phyloP scores from a whole-genome alignment of 441 rosid species.

The Oxalis stricta region DNA sequence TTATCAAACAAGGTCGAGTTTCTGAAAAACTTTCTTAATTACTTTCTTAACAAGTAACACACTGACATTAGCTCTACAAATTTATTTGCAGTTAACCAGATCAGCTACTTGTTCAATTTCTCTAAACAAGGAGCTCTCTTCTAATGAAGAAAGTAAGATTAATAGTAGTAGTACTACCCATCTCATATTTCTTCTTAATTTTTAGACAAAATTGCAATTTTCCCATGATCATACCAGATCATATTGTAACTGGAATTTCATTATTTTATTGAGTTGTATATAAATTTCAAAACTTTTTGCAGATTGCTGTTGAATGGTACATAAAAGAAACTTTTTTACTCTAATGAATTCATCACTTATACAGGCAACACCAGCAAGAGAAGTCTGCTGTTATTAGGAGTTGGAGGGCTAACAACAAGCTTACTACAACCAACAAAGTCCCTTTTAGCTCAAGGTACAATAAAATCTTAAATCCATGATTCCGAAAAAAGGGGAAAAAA shows the following conservation, averaged over 20 bases:
- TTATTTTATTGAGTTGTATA: not conserved
- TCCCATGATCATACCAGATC: not conserved
- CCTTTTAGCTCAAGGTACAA: constrained; percentile 60
- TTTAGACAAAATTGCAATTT: too few relatives aligned
- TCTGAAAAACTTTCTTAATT: too few relatives aligned
- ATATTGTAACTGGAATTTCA: not conserved
- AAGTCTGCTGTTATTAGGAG: constrained; percentile 44
- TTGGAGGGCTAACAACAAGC: constrained; percentile 40
- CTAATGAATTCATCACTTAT: not conserved
- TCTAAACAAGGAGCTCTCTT: too few relatives aligned
- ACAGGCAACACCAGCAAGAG: constrained; percentile 46
- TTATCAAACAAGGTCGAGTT: too few relatives aligned
- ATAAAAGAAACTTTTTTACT: not conserved
- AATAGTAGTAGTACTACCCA: too few relatives aligned
- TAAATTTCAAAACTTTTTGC: too few relatives aligned
- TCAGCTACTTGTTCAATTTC: too few relatives aligned
- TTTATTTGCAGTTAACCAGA: too few relatives aligned
- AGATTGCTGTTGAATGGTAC: not conserved
- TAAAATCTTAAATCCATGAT: not conserved
- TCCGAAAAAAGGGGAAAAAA: too few relatives aligned
- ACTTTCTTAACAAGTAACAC: too few relatives aligned
- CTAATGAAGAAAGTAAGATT: constrained; percentile 31
- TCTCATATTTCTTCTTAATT: not conserved
- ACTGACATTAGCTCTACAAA: too few relatives aligned
- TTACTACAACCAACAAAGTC: constrained; percentile 29